These are phyloP conservation scores for Phaseolus coccineus DNA, from an alignment of 331 rosid genomes.

Conservation along the genomic window DNA sequence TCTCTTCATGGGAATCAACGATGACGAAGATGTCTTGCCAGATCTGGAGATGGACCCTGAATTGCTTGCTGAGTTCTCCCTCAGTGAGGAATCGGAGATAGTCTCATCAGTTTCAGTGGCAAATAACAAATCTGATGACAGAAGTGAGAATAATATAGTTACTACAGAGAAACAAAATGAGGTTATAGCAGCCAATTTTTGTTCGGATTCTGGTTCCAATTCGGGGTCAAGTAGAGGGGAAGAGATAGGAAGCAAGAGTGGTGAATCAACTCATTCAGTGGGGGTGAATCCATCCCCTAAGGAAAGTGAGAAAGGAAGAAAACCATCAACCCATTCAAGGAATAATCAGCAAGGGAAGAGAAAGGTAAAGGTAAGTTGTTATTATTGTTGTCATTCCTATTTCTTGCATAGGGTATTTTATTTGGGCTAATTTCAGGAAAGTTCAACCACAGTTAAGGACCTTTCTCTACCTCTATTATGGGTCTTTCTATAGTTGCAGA, in stretches of 20 bases:
- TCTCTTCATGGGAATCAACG: constrained; percentile 67
- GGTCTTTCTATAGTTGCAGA: constrained; percentile 3
- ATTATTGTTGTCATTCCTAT: background rate
- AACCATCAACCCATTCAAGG: constrained; percentile 68
- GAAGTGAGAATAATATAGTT: background rate
- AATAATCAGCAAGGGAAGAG: constrained; percentile 76
- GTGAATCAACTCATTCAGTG: constrained; percentile 31
- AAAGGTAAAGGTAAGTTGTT: constrained; percentile 69
- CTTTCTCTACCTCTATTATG: constrained; percentile 46
- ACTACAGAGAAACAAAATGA: constrained; percentile 38
- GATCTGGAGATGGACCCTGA: constrained; percentile 89
- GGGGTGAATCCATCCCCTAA: constrained; percentile 41
- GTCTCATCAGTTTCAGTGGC: constrained; percentile 49
- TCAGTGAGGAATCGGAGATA: constrained; percentile 61
- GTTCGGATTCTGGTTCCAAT: constrained; percentile 51
- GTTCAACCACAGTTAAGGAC: constrained; percentile 18
- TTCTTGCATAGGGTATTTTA: background rate
- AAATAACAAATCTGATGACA: constrained; percentile 34
- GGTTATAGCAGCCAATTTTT: constrained; percentile 38
- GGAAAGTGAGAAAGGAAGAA: constrained; percentile 56
- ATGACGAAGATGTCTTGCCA: constrained; percentile 68
- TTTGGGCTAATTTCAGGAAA: constrained; percentile 28
- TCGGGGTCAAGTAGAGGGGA: constrained; percentile 54
- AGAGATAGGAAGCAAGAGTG: constrained; percentile 61
- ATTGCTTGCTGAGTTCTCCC: constrained; percentile 72